Conservation (phyloP, 202 grass and related monocot genomes). For the Digitaria exilis region DNA sequence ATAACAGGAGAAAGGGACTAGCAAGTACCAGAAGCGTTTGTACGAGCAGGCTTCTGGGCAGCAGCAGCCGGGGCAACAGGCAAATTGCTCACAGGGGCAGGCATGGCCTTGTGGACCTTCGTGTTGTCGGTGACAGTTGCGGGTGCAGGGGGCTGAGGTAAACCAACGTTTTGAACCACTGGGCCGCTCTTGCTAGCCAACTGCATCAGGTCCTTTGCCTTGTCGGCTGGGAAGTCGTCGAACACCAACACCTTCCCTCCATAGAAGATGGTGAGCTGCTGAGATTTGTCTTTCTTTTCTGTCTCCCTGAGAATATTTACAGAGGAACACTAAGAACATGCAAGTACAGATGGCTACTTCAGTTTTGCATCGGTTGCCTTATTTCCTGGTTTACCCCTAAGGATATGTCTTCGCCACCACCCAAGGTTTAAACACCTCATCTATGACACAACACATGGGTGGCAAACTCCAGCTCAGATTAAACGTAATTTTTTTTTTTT, state of each 20-base stretch:
- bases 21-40: conserved; percentile 67
- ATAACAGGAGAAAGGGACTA: background rate
- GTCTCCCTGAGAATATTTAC: conserved; percentile 49
- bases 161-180: conserved; percentile 13
- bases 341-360: background rate
- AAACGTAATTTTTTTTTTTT: background rate
- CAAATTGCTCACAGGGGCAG: conserved; percentile 34
- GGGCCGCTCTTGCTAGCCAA: conserved; percentile 67
- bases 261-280: conserved; percentile 90
- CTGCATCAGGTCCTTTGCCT: conserved; percentile 87
- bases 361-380: conserved; percentile 7
- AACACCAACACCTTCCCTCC: conserved; percentile 86
- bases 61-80: conserved; percentile 27
- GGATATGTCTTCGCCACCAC: background rate
- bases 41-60: conserved; percentile 47
- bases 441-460: background rate
- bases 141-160: conserved; percentile 23
- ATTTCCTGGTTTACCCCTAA: no score
- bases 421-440: background rate
- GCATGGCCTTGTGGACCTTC: conserved; percentile 24
- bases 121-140: conserved; percentile 32
- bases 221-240: conserved; percentile 72
- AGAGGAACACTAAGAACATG: conserved; percentile 19
- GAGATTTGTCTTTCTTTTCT: conserved; percentile 46
- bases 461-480: background rate